Evolutionary conservation across 75 land plant genomes (phyloP).

Genomic region (Sequoiadendron giganteum): DNA sequence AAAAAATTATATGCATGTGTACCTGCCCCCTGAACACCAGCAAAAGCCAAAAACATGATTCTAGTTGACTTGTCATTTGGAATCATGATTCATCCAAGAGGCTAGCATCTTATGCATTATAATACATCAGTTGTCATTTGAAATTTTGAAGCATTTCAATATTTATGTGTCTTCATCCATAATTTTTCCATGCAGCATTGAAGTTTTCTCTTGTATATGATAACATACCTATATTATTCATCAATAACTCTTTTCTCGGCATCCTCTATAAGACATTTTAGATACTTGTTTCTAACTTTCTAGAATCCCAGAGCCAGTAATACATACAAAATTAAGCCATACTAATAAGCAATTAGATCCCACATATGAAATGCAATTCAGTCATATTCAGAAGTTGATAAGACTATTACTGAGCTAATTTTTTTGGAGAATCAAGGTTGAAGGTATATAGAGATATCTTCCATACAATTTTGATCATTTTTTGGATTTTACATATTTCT

Average conservation of each 20-base stretch:
- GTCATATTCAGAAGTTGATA: neutral
- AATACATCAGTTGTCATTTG: neutral
- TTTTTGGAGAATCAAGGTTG: no score
- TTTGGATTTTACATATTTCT: no score
- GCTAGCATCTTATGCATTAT: neutral
- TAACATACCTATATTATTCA: neutral
- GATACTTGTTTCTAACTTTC: neutral
- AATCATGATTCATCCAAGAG: neutral
- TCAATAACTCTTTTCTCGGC: neutral
- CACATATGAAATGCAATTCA: neutral
- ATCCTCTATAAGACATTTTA: neutral
- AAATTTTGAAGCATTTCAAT: neutral
- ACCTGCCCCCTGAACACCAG: neutral
- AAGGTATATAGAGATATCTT: no score
- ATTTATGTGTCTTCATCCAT: neutral
- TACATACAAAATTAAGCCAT: neutral
- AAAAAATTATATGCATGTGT: neutral
- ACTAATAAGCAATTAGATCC: neutral
- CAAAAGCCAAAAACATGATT: neutral
- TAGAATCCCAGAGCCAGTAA: neutral
- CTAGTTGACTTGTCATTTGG: neutral
- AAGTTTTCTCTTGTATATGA: neutral
- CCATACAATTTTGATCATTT: no score
- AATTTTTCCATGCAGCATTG: neutral
- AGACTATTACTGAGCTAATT: no score